A percentile compares a stretch with the other conserved stretches of the same genome.
phyloP scores from a whole-genome alignment of 768 basidiomycete genomes.

The Tephrocybe sp. region DNA sequence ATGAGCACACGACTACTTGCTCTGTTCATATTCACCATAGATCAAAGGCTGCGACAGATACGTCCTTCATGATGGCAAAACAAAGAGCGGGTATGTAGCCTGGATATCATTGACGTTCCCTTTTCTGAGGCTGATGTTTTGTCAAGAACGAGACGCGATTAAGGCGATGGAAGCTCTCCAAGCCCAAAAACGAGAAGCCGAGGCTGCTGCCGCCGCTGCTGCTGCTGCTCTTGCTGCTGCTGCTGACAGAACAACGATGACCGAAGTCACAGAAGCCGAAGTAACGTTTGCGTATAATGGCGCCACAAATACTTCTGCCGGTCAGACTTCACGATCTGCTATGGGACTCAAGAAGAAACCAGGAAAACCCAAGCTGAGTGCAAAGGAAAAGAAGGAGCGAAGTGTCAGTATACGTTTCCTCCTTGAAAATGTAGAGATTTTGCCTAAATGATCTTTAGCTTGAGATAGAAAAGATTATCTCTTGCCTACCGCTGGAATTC shows the following conservation, averaged over 20 bases:
- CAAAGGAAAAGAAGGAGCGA: constrained; percentile 83
- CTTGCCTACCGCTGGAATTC: constrained; percentile 84
- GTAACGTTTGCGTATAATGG: constrained; percentile 39
- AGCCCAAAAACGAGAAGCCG: constrained; percentile 33
- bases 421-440: neutral
- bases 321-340: constrained; percentile 32
- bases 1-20: constrained; percentile 13
- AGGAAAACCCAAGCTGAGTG: constrained; percentile 63
- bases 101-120: neutral
- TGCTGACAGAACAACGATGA: constrained; percentile 38
- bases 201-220: constrained; percentile 15
- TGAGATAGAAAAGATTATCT: constrained; percentile 67
- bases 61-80: constrained; percentile 57
- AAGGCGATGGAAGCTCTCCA: constrained; percentile 53
- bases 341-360: constrained; percentile 49
- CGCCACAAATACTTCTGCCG: constrained; percentile 31
- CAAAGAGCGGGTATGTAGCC: constrained; percentile 52
- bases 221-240: constrained; percentile 18
- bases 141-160: constrained; percentile 56
- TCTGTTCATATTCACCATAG: neutral
- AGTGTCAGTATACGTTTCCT: constrained; percentile 40
- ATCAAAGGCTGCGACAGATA: constrained; percentile 54
- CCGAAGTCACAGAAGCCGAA: constrained; percentile 38
- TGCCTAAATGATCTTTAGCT: constrained; percentile 30
- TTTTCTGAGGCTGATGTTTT: neutral